phyloP scores from a whole-genome alignment of 768 basidiomycete species.

The Leccinellum rugosiceps region DNA sequence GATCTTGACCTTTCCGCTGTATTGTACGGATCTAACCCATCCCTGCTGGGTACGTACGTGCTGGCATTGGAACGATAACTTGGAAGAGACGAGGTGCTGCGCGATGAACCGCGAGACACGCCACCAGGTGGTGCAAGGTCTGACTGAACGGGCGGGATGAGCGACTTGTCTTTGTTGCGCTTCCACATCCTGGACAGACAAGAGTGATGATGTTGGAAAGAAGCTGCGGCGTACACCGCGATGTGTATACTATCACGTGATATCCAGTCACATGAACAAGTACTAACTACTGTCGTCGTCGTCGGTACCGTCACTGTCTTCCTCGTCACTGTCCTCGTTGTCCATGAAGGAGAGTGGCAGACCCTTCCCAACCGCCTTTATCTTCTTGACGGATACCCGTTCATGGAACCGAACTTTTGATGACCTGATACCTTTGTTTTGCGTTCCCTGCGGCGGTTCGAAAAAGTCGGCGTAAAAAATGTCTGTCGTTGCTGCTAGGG shows the following conservation, averaged over 20 bases:
- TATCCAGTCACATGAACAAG: not conserved
- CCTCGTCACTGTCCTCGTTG: slow-evolving; percentile 33
- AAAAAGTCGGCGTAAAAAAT: slow-evolving; percentile 80
- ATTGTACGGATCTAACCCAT: slow-evolving; percentile 54
- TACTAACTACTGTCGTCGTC: slow-evolving; percentile 23
- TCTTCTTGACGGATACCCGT: slow-evolving; percentile 76
- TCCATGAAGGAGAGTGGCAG: slow-evolving; percentile 46
- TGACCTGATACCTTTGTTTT: slow-evolving; percentile 18
- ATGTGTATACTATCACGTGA: slow-evolving; percentile 8
- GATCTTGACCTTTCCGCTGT: slow-evolving; percentile 25
- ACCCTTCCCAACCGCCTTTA: slow-evolving; percentile 68
- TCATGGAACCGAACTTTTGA: slow-evolving; percentile 75
- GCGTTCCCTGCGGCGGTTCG: slow-evolving; percentile 47
- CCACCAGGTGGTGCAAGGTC: slow-evolving; percentile 25
- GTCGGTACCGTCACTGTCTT: slow-evolving; percentile 36
- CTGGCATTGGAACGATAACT: slow-evolving; percentile 49
- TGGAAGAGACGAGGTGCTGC: slow-evolving; percentile 38
- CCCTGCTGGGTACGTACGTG: slow-evolving; percentile 68
- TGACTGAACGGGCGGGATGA: slow-evolving; percentile 65
- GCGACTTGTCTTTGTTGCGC: slow-evolving; percentile 60
- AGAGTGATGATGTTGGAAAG: not conserved
- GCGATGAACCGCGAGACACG: slow-evolving; percentile 29
- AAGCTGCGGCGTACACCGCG: not conserved
- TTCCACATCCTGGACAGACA: slow-evolving; percentile 37
- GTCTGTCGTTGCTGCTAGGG: slow-evolving; percentile 38